These are phyloP conservation scores for Leccinum glutinopallens DNA, from an alignment of 1,284 basidiomycete species.

Conservation along the genomic window DNA sequence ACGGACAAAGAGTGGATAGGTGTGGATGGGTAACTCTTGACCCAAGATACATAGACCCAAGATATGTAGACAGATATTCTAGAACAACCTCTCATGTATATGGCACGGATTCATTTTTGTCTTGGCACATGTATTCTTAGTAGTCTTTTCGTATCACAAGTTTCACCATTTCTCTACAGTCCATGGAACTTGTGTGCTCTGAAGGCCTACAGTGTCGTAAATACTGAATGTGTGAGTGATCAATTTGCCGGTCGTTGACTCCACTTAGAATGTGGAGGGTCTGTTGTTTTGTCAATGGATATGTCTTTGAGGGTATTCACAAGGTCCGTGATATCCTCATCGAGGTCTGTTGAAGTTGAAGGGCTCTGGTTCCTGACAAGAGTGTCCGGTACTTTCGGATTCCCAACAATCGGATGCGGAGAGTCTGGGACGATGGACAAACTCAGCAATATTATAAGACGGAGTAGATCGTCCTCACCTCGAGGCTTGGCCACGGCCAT, in stretches of 20 bases:
- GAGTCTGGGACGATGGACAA: slow-evolving; percentile 21
- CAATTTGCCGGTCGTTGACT: neutral
- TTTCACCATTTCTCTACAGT: neutral
- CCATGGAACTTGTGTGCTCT: neutral
- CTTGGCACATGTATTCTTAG: slow-evolving; percentile 13
- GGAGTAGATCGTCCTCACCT: slow-evolving; percentile 39
- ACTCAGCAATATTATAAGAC: neutral
- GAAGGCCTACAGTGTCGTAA: neutral
- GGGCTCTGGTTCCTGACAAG: neutral
- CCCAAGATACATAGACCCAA: slow-evolving; percentile 13
- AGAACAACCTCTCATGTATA: slow-evolving; percentile 13
- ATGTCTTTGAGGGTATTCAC: slow-evolving; percentile 13
- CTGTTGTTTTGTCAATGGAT: slow-evolving; percentile 13
- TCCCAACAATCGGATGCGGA: slow-evolving; percentile 14
- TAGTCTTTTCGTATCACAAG: neutral
- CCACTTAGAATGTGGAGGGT: neutral
- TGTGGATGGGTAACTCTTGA: slow-evolving; percentile 40
- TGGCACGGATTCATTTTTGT: slow-evolving; percentile 5
- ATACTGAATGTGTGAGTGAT: neutral
- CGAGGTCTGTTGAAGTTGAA: slow-evolving; percentile 1
- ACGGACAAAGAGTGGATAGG: slow-evolving; percentile 46
- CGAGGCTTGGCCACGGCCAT: slow-evolving; percentile 48
- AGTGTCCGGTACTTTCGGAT: neutral
- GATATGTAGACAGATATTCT: slow-evolving; percentile 16
- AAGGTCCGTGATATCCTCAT: slow-evolving; percentile 14